These are phyloP conservation scores for Scedosporium minutisporum DNA, from an alignment of 2,329 filamentous ascomycete species.

Conservation along the genomic window DNA sequence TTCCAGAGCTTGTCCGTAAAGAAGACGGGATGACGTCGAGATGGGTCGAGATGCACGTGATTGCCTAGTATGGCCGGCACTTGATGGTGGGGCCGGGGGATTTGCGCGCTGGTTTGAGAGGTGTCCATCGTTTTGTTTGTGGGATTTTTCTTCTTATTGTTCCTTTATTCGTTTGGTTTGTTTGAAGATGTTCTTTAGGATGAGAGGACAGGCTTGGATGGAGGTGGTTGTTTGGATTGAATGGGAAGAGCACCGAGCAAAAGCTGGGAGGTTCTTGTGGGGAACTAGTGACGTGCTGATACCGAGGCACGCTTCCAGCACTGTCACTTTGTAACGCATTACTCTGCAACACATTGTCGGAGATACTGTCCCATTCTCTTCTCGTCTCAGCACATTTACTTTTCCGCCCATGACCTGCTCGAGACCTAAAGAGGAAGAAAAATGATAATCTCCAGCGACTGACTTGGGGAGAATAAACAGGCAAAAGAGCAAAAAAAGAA, in stretches of 20 bases:
- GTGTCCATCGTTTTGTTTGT: background rate
- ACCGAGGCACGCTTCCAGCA: background rate
- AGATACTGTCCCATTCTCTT: too few relatives aligned
- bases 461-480: background rate
- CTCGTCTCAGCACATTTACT: too few relatives aligned
- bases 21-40: constrained; percentile 63
- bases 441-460: background rate
- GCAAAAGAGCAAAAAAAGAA: background rate
- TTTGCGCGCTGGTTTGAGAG: background rate
- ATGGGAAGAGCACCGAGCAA: background rate
- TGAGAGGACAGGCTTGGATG: background rate
- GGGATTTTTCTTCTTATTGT: background rate
- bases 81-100: background rate
- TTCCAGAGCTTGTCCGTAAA: constrained; percentile 56
- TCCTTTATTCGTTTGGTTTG: background rate
- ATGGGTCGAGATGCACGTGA: constrained; percentile 28
- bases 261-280: background rate
- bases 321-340: too few relatives aligned
- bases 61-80: background rate
- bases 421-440: background rate
- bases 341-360: too few relatives aligned
- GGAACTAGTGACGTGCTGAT: background rate
- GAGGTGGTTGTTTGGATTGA: background rate
- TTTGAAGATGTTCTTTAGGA: background rate
- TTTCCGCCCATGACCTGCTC: too few relatives aligned